These are phyloP conservation scores for Hericium alpestre DNA, from an alignment of 768 basidiomycete species.

Conservation along the genomic window DNA sequence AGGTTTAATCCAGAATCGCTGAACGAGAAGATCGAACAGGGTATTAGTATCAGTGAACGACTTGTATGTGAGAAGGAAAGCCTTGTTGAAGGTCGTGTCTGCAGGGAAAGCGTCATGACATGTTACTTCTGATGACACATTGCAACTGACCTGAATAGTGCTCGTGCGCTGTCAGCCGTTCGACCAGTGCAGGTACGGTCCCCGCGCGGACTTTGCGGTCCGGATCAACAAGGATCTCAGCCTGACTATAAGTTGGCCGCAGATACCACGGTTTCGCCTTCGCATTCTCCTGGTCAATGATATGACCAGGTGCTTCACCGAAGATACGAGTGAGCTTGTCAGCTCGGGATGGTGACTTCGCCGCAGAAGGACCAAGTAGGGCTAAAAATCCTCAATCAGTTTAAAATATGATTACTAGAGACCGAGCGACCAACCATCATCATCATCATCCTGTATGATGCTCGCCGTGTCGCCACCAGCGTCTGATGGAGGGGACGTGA, in stretches of 20 bases:
- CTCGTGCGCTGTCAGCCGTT: slow-evolving; percentile 86
- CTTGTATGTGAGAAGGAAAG: slow-evolving; percentile 94
- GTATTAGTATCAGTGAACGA: slow-evolving; percentile 82
- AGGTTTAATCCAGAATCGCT: slow-evolving; percentile 68
- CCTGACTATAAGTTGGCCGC: slow-evolving; percentile 63
- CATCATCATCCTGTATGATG: slow-evolving; percentile 12
- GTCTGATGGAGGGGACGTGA: not conserved
- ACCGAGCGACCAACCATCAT: slow-evolving; percentile 14
- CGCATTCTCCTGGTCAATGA: slow-evolving; percentile 28
- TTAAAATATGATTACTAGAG: not conserved
- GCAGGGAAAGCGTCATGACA: slow-evolving; percentile 3
- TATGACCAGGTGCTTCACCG: slow-evolving; percentile 43
- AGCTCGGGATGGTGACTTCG: slow-evolving; percentile 19
- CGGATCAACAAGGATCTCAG: slow-evolving; percentile 77
- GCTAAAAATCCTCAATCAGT: not conserved
- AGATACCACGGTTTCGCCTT: slow-evolving; percentile 73
- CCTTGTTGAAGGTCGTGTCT: slow-evolving; percentile 75
- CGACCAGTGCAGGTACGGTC: slow-evolving; percentile 75
- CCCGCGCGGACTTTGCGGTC: slow-evolving; percentile 82
- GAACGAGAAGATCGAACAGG: slow-evolving; percentile 70
- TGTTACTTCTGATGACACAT: not conserved
- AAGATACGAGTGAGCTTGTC: slow-evolving; percentile 62
- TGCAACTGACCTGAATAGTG: slow-evolving; percentile 49
- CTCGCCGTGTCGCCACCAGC: slow-evolving; percentile 8
- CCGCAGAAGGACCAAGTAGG: slow-evolving; percentile 2